Percentiles rank a stretch among this genome's conserved stretches.
These are phyloP conservation scores for Monilinia fructigena DNA, from an alignment of 2,329 filamentous ascomycete genomes.

Conservation along the genomic window DNA sequence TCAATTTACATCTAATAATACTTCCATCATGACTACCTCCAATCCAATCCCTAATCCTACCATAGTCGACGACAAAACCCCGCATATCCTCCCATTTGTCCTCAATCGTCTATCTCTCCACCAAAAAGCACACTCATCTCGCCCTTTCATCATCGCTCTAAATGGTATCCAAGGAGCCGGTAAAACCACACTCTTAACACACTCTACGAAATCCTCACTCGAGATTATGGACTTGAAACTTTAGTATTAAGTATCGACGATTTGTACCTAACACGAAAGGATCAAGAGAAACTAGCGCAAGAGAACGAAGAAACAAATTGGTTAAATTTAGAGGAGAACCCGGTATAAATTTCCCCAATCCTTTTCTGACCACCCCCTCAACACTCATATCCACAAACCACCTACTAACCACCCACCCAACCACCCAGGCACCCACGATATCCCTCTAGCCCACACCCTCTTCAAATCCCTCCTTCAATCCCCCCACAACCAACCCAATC, in stretches of 20 bases:
- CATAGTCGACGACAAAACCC: conserved; percentile 74
- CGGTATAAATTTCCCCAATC: conserved; percentile 38
- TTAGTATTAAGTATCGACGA: conserved; percentile 66
- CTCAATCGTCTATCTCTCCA: conserved; percentile 57
- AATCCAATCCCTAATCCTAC: conserved; percentile 33
- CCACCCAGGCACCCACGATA: conserved; percentile 57
- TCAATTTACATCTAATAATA: background rate
- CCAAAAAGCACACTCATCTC: conserved; percentile 41
- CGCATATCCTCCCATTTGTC: conserved; percentile 76
- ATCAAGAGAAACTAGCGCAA: conserved; percentile 53
- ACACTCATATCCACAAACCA: background rate
- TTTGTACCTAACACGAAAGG: conserved; percentile 62
- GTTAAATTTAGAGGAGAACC: conserved; percentile 67
- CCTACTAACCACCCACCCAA: conserved; percentile 44
- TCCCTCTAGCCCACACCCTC: conserved; percentile 53
- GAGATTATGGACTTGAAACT: conserved; percentile 52
- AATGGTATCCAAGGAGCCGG: conserved; percentile 91
- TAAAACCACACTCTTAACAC: conserved; percentile 79
- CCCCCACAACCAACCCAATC: conserved; percentile 47
- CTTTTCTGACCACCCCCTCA: background rate
- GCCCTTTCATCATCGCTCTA: conserved; percentile 79
- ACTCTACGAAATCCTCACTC: conserved; percentile 55
- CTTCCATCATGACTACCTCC: background rate
- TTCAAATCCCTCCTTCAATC: conserved; percentile 53
- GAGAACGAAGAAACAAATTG: conserved; percentile 57